phyloP scores from a whole-genome alignment of 306 rosid species.

The Purshia tridentata region DNA sequence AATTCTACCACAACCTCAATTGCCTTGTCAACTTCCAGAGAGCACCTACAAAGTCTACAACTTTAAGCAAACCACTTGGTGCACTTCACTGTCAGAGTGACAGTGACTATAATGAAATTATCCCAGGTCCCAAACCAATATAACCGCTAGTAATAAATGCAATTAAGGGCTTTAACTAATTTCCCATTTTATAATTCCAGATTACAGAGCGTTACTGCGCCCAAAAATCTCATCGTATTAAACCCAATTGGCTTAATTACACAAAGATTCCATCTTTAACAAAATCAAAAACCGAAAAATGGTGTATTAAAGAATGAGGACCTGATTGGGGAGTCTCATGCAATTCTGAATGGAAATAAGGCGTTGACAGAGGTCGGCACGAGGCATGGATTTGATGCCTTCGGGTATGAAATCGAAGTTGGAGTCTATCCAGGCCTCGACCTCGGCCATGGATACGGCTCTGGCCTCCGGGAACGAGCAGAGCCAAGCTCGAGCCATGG shows the following conservation, averaged over 20 bases:
- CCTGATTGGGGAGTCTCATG: slow-evolving; percentile 66
- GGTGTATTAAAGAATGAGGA: background rate
- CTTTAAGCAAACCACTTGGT: background rate
- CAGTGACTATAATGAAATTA: background rate
- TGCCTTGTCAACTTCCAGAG: background rate
- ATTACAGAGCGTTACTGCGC: background rate
- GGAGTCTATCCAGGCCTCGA: slow-evolving; percentile 88
- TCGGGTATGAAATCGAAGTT: slow-evolving; percentile 64
- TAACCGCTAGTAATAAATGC: no score
- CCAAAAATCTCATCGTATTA: background rate
- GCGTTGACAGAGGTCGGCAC: slow-evolving; percentile 68
- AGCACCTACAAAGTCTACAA: background rate
- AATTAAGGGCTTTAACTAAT: no score
- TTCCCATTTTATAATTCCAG: no score
- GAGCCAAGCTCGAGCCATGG: slow-evolving; percentile 97
- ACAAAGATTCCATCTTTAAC: background rate
- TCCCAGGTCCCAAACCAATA: no score
- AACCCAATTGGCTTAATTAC: background rate
- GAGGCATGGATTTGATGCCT: slow-evolving; percentile 87
- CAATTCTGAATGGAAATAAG: slow-evolving; percentile 81
- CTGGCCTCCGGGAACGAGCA: slow-evolving; percentile 73
- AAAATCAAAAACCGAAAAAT: background rate
- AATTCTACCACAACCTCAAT: background rate
- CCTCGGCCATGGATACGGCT: slow-evolving; percentile 75
- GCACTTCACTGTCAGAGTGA: no score